Evolutionary conservation across 768 basidiomycete genomes (phyloP), one percentile per base, ranked within the genome.

Genomic region (Leccinum disarticulatum): DNA sequence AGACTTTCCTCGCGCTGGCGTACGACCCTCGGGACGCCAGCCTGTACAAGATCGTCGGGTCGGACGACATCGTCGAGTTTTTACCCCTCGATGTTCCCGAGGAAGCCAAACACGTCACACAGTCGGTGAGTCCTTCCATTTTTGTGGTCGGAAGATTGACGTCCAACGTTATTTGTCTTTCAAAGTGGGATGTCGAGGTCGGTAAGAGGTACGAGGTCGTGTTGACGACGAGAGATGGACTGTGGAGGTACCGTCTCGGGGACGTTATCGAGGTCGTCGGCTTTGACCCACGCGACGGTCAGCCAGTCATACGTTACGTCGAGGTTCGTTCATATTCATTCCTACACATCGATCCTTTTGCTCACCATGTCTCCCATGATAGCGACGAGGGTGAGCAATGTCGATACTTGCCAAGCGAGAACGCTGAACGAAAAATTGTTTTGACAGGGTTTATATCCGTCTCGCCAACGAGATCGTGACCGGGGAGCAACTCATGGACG

Each of bases 1-100:
- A 68, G 52, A 62, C 64, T 2, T 65, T 68, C 54, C 54, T 71
- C 17, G 63, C 64, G 6, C 59, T 68, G 31, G 64, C 57, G 11
- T 66, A 68, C n/a, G 64, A 68, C n/a, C 53, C 61, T 31, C 65
- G 63, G 33, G 69, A 72, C 19, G 50, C 64, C 1, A 68, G 52
- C 52, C 49, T 66, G 46, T 62, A 68, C 59, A 70, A 70, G 35
- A 57, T 66, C 8, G 61, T 70, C 11, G 63, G 64, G 14, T 72
- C 66, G 9, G 61, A 70, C 28, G 70, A 72, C 15, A 65, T 66
- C 22, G 56, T 70, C 4, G 64, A 67, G 48, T 70, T 65, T 51
- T 38, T 70, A 3, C 55, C 61, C 9, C 1, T 64, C 15, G 61
- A 70, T 10, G 17, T 59, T 1, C 60, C 67, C 1, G 71, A 73